Conservation (phyloP, 352 stramenopile species). For the Globisporangium parvum region DNA sequence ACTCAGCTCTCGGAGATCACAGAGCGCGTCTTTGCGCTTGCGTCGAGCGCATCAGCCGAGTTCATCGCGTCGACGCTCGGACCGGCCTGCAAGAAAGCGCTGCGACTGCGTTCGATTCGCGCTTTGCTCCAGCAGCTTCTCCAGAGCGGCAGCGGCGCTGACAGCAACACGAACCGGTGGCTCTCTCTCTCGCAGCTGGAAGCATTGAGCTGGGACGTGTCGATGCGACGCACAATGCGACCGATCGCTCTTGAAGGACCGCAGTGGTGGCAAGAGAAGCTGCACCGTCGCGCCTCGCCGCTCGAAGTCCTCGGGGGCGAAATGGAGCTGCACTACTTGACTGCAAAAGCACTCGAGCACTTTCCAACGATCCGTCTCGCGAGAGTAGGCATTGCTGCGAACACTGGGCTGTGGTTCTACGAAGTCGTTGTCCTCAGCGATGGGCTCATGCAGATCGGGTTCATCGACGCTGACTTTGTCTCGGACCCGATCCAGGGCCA, state of each 20-base stretch:
- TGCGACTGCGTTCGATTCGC: conserved; percentile 27
- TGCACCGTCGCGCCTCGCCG: conserved; percentile 5
- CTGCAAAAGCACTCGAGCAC: conserved; percentile 56
- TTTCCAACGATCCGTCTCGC: conserved; percentile 74
- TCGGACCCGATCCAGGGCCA: conserved; percentile 81
- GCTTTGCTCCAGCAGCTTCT: conserved; percentile 16
- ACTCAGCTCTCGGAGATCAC: not conserved
- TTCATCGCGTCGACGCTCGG: conserved; percentile 16
- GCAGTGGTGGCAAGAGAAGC: conserved; percentile 22
- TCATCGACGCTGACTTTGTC: conserved; percentile 80
- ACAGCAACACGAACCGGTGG: not conserved
- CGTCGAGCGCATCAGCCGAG: conserved; percentile 15
- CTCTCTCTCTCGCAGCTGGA: conserved; percentile 23
- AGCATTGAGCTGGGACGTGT: conserved; percentile 21
- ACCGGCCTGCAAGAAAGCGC: conserved; percentile 23
- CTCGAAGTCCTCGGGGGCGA: conserved; percentile 66
- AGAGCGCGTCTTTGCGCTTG: conserved; percentile 22
- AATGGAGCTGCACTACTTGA: conserved; percentile 47
- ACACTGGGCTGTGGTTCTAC: conserved; percentile 85
- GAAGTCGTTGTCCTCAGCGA: conserved; percentile 87
- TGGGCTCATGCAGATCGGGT: conserved; percentile 93
- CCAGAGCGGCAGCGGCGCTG: conserved; percentile 6
- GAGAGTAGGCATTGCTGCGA: conserved; percentile 37
- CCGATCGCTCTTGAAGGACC: not conserved
- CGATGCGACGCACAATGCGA: not conserved